Evolutionary conservation across 371 early-diverging fungal species (phyloP).

Genomic region (Mucor circinelloides): DNA sequence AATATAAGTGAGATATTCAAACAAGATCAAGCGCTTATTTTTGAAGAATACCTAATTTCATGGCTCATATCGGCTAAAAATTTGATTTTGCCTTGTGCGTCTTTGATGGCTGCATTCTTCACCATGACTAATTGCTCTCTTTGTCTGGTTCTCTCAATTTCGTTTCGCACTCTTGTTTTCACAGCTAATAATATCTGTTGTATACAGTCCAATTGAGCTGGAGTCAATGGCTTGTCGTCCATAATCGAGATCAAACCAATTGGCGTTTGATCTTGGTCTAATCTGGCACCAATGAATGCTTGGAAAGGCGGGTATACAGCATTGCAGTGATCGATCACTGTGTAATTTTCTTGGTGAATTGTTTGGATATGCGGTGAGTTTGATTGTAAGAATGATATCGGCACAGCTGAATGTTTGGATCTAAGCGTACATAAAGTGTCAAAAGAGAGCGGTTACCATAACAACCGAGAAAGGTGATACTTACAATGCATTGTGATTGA

Average conservation of each 20-base stretch:
- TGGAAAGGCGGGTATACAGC: constrained; percentile 15
- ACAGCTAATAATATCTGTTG: constrained; percentile 33
- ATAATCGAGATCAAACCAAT: constrained; percentile 22
- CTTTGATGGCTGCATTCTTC: constrained; percentile 56
- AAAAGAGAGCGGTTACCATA: background rate
- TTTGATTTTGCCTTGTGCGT: constrained; percentile 61
- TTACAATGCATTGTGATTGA: constrained; percentile 12
- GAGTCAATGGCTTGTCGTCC: constrained; percentile 19
- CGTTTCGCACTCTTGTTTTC: constrained; percentile 41
- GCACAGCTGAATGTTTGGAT: constrained; percentile 12
- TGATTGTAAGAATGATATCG: constrained; percentile 7
- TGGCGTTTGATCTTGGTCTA: constrained; percentile 13
- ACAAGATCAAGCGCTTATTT: background rate
- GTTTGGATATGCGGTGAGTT: constrained; percentile 21
- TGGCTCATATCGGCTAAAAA: constrained; percentile 65
- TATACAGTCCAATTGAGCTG: constrained; percentile 7
- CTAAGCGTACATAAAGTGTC: constrained; percentile 7
- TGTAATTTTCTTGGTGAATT: constrained; percentile 9
- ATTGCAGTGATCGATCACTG: constrained; percentile 5
- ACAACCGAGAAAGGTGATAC: background rate
- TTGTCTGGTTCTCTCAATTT: constrained; percentile 46
- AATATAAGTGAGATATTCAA: background rate
- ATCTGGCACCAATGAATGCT: constrained; percentile 23
- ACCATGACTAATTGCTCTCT: constrained; percentile 49
- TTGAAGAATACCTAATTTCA: constrained; percentile 41